These are phyloP conservation scores for Hemisphaericaspora subhashii DNA, from an alignment of 1,139 yeast genomes.

Conservation along the genomic window DNA sequence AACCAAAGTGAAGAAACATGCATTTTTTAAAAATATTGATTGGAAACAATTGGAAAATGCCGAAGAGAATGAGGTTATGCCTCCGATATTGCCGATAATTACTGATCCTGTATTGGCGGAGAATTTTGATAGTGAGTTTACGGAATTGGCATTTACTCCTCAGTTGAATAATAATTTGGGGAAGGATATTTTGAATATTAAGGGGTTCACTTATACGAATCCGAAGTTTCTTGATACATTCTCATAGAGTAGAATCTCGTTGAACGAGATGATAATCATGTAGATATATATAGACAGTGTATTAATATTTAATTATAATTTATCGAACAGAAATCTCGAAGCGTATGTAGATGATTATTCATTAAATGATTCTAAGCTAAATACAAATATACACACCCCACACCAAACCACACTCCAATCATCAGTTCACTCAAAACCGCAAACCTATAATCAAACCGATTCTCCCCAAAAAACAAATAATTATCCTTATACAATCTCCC, in stretches of 20 bases:
- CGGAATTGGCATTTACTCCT: conserved; percentile 63
- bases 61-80: conserved; percentile 36
- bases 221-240: conserved; percentile 31
- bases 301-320: too few relatives aligned
- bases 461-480: conserved; percentile 15
- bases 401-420: conserved; percentile 5
- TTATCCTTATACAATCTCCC: conserved; percentile 22
- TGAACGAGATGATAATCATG: conserved; percentile 4
- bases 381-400: background rate
- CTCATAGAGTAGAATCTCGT: background rate
- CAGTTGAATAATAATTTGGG: conserved; percentile 20
- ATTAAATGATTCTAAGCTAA: background rate
- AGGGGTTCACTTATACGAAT: conserved; percentile 46
- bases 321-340: too few relatives aligned
- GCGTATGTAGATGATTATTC: too few relatives aligned
- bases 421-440: conserved; percentile 8
- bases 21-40: conserved; percentile 75
- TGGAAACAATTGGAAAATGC: conserved; percentile 67
- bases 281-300: background rate
- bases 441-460: conserved; percentile 8
- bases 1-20: conserved; percentile 61
- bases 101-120: conserved; percentile 89
- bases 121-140: conserved; percentile 86
- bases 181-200: conserved; percentile 38
- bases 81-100: conserved; percentile 85